Evolutionary conservation across 2,329 filamentous ascomycete species (phyloP).

Genomic region (Fusarium agapanthi): DNA sequence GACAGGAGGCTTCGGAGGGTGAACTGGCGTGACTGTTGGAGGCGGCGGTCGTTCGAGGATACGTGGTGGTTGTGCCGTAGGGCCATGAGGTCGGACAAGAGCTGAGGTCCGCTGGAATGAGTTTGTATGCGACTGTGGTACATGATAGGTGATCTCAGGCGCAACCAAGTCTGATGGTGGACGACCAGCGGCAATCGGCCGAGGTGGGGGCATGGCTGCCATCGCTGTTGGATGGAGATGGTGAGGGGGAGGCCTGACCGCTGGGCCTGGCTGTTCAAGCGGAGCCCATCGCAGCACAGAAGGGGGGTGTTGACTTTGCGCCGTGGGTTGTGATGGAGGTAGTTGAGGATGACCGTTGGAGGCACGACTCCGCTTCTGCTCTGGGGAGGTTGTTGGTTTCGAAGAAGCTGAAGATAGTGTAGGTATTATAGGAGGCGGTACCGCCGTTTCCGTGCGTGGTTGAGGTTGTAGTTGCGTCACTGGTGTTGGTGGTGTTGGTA

Average conservation of each 20-base stretch:
- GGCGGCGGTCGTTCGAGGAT: constrained; percentile 42
- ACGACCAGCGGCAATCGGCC: constrained; percentile 18
- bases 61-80: constrained; percentile 45
- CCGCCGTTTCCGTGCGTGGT: constrained; percentile 29
- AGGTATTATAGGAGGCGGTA: constrained; percentile 28
- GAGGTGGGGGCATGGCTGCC: constrained; percentile 33
- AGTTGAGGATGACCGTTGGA: constrained; percentile 10
- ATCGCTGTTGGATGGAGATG: constrained; percentile 22
- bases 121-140: constrained; percentile 45
- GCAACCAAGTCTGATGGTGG: constrained; percentile 50
- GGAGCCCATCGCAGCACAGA: constrained; percentile 39
- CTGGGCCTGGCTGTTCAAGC: constrained; percentile 35
- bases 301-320: constrained; percentile 23
- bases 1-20: constrained; percentile 47
- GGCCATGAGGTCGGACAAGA: constrained; percentile 48
- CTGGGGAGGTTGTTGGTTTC: constrained; percentile 5
- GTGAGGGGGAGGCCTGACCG: constrained; percentile 3
- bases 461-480: constrained; percentile 26
- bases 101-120: constrained; percentile 41
- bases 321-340: constrained; percentile 6
- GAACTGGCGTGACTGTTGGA: constrained; percentile 46
- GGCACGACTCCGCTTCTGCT: constrained; percentile 37
- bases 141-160: constrained; percentile 54
- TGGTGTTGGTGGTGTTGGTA: constrained; percentile 43
- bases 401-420: constrained; percentile 10